Base-by-base conservation (phyloP, 257 asterid genomes). In the Solanum rostratum region DNA sequence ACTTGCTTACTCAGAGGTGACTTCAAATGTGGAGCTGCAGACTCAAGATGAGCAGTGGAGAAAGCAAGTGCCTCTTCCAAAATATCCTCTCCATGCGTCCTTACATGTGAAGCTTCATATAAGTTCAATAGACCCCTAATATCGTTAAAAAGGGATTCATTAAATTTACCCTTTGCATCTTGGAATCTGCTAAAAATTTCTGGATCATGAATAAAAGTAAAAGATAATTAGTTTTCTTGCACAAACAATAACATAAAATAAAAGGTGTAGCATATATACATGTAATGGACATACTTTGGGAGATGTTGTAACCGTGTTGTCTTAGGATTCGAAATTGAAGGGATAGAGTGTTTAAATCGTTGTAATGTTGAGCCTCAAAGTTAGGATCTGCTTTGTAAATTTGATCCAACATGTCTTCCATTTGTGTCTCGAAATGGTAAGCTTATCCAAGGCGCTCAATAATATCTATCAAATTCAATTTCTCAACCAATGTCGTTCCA, bases 381-480 rank as follows among this genome's bases (percentile, higher is more conserved):
- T 57, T 16, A n/a, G 41, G 24, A 37, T 1, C 7, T 11, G 60
- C 52, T 12, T 80, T 18, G 45, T 54, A 82, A 1, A 88, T 16
- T 6, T 62, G 63, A 4, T 57, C 62, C 73, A 90, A 37, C 52
- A 84, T 84, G 29, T 80, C 86, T 3, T 87, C 87, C 30, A 89
- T 87, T 71, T 90, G 89, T n/a, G 66, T 54, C 19, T 87, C 71
- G 53, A 90, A 88, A 60, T 86, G 89, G 66, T 88, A 84, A 1
- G 81, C 84, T 14, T 89, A 19, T 43, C 92, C 92, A 19, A 90
- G 91, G 19, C 90, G 90, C 78, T 90, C 87, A 24, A 90, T 14
- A 15, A 11, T 54, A 84, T 88, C n/a, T n/a, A n/a, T n/a, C n/a
- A n/a, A n/a, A n/a, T n/a, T n/a, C n/a, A n/a, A n/a, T n/a, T n/a